Percentiles rank a stretch among this genome's conserved stretches.
These are phyloP conservation scores for Penicillium aurantiogriseum DNA, from an alignment of 2,329 filamentous ascomycete species.

Conservation along the genomic window DNA sequence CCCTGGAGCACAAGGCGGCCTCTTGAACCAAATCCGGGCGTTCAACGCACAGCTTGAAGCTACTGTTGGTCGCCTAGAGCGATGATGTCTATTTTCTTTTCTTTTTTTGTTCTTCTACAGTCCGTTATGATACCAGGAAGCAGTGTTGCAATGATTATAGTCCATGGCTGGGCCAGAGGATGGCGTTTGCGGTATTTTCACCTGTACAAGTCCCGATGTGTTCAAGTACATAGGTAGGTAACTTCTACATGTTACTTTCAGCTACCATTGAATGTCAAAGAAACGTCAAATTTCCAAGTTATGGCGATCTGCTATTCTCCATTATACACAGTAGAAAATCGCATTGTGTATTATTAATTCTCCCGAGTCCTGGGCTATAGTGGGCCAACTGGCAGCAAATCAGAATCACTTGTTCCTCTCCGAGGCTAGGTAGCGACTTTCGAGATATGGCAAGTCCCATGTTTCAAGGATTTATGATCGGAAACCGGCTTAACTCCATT, in stretches of 20 bases:
- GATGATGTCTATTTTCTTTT: constrained; percentile 13
- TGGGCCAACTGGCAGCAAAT: neutral
- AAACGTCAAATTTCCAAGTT: neutral
- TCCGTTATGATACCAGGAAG: constrained; percentile 9
- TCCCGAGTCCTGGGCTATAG: neutral
- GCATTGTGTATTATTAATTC: constrained; percentile 1
- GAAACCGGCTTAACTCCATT: neutral
- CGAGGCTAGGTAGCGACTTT: neutral
- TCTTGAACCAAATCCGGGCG: constrained; percentile 40
- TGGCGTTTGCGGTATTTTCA: neutral
- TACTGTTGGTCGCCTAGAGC: constrained; percentile 30
- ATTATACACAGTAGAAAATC: neutral
- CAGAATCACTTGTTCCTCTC: neutral
- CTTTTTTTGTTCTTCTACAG: neutral
- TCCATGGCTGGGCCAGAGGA: constrained; percentile 1
- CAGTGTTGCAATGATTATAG: neutral
- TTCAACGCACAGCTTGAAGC: constrained; percentile 47
- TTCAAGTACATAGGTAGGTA: neutral
- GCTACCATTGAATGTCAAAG: neutral
- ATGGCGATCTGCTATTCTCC: neutral
- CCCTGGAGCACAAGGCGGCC: constrained; percentile 40
- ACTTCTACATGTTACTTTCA: neutral
- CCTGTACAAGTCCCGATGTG: neutral
- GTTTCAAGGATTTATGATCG: neutral
- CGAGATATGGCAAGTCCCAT: neutral